Evolutionary conservation across 371 early-diverging fungal species (phyloP), one percentile per base, ranked within the genome.

Genomic region (Mucor indicus): DNA sequence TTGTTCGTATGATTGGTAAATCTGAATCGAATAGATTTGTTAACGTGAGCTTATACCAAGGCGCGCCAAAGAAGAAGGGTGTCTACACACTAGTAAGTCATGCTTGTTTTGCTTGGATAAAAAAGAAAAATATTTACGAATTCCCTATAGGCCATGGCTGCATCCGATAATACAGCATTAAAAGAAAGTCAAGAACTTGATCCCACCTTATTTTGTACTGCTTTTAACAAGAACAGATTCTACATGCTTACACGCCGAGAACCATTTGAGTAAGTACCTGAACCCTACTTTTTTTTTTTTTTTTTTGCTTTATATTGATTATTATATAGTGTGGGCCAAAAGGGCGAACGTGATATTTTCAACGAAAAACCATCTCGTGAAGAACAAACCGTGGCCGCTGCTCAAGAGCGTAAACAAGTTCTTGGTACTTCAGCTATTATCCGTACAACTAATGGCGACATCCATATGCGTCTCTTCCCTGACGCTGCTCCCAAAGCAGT

Each of bases 311-410:
- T 20, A 12, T 17, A 25, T 16, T 16, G 6, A 24, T 35, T 9
- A 20, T 32, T 50, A 27, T 47, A 30, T 55, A 48, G 44, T 17
- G 77, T 78, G 19, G 65, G 60, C 6, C 72, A 79, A 45, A 84
- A 83, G 45, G 77, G 75, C 16, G 86, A 87, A 39, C 86, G 98
- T 46, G 98, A 98, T 79, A 83, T 96, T 20, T 96, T 95, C 60
- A 98, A 98, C 70, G 98, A 98, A 56, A 95, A 95, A 55, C 96
- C 97, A 0, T 87, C 95, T 2, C 81, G 92, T 29, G 96, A 96
- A 63, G 98, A 96, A 64, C 93, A 92, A 50, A 91, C 92, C 0
- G 87, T 96, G 29, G 95, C 95, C 2, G 63, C 77, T 38, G 55
- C 79, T 16, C 68, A 82, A 75, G 69, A 83, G 50, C 67, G 80